These are phyloP conservation scores for Mitragyna speciosa DNA, from an alignment of 257 asterid species.

Conservation along the genomic window DNA sequence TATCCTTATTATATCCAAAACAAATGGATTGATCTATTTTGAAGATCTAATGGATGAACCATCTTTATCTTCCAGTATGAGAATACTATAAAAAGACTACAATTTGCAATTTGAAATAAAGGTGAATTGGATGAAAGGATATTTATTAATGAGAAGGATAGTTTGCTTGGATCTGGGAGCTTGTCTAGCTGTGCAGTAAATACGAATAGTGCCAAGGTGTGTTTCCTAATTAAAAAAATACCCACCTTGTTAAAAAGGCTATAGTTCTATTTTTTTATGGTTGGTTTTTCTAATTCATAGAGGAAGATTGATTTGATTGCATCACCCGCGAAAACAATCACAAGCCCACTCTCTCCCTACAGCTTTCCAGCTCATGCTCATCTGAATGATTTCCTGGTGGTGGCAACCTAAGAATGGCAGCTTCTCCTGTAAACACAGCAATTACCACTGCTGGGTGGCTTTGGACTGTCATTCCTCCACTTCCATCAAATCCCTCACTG, in stretches of 20 bases:
- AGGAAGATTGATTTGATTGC: slow-evolving; percentile 66
- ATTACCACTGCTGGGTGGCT: slow-evolving; percentile 98
- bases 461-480: slow-evolving; percentile 81
- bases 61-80: slow-evolving; percentile 50
- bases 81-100: slow-evolving; percentile 67
- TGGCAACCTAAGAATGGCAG: slow-evolving; percentile 56
- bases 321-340: slow-evolving; percentile 81
- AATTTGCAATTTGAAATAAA: slow-evolving; percentile 48
- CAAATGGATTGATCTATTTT: slow-evolving; percentile 78
- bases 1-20: slow-evolving; percentile 21
- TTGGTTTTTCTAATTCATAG: slow-evolving; percentile 40
- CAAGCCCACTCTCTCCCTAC: slow-evolving; percentile 71
- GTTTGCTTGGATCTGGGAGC: slow-evolving; percentile 85
- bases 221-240: slow-evolving; percentile 6
- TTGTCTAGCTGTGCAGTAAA: slow-evolving; percentile 67
- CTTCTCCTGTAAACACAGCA: slow-evolving; percentile 98
- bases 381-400: slow-evolving; percentile 36
- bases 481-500: slow-evolving; percentile 75
- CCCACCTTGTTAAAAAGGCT: neutral
- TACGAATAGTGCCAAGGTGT: slow-evolving; percentile 48
- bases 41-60: slow-evolving; percentile 77
- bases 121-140: slow-evolving; percentile 91
- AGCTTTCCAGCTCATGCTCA: slow-evolving; percentile 64
- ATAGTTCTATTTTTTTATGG: neutral
- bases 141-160: slow-evolving; percentile 71